Evolutionary conservation across 257 asterid species (phyloP).

Genomic region (Solanum gandarillasii): DNA sequence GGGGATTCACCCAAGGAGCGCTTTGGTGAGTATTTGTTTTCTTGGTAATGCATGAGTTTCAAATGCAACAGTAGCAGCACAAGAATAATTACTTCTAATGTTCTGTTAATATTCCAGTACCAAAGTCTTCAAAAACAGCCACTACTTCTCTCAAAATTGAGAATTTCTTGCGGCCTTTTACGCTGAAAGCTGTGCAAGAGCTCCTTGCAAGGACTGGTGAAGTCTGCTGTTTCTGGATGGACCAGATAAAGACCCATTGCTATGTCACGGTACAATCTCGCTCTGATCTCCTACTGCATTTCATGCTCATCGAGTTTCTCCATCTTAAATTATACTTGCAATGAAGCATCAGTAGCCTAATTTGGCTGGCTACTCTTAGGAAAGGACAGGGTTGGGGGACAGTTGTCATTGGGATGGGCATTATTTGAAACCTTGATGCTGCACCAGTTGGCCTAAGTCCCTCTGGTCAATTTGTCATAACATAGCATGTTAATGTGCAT

Average conservation of each 20-base stretch:
- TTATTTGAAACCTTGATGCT: background rate
- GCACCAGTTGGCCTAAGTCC: background rate
- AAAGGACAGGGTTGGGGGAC: background rate
- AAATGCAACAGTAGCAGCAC: background rate
- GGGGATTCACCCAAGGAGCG: conserved; percentile 17
- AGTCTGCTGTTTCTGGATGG: conserved; percentile 27
- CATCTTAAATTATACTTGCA: background rate
- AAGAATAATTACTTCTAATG: background rate
- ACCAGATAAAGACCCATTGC: conserved; percentile 35
- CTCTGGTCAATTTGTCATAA: background rate
- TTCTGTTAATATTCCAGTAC: conserved; percentile 9
- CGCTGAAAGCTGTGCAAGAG: conserved; percentile 32
- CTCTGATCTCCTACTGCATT: background rate
- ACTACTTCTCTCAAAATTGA: conserved; percentile 25
- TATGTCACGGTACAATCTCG: conserved; percentile 22
- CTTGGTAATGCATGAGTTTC: background rate
- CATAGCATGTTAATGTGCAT: background rate
- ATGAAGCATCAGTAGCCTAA: background rate
- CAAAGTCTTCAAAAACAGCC: conserved; percentile 20
- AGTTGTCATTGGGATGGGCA: background rate
- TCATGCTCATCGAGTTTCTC: background rate
- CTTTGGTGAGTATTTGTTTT: conserved; percentile 12
- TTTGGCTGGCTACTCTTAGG: background rate
- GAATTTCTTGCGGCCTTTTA: conserved; percentile 28
- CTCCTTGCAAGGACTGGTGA: conserved; percentile 21